Conservation (phyloP, 1,284 basidiomycete species). For the Amylostereum chailletii region DNA sequence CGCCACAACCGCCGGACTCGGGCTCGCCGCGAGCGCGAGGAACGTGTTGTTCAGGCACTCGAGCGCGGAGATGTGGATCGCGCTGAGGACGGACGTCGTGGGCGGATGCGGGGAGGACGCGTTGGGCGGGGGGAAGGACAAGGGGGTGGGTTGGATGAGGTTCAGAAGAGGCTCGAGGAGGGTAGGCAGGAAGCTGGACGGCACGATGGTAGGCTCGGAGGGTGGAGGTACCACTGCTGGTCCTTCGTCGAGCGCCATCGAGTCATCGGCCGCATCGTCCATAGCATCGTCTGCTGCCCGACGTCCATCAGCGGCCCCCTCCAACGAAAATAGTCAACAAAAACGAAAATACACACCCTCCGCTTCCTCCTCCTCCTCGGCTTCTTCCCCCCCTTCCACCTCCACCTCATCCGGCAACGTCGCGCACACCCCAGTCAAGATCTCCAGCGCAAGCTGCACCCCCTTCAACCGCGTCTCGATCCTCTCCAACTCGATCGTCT, state of each 20-base stretch:
- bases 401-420: slow-evolving; percentile 53
- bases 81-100: slow-evolving; percentile 73
- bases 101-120: slow-evolving; percentile 71
- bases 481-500: slow-evolving; percentile 64
- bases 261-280: slow-evolving; percentile 27
- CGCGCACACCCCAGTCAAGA: slow-evolving; percentile 83
- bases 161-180: slow-evolving; percentile 55
- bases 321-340: no score
- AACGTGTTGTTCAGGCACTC: slow-evolving; percentile 91
- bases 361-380: slow-evolving; percentile 16
- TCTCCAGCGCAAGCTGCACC: slow-evolving; percentile 74
- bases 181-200: slow-evolving; percentile 32
- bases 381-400: slow-evolving; percentile 15
- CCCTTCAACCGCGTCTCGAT: slow-evolving; percentile 69
- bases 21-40: slow-evolving; percentile 54
- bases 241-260: slow-evolving; percentile 21
- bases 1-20: slow-evolving; percentile 27
- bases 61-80: slow-evolving; percentile 76
- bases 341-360: slow-evolving; percentile 8
- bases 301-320: no score
- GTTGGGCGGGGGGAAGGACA: slow-evolving; percentile 75
- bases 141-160: slow-evolving; percentile 61
- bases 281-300: slow-evolving; percentile 23
- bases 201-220: slow-evolving; percentile 12
- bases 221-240: slow-evolving; percentile 17